Conservation (phyloP, 768 basidiomycete species). For the Chalciporus piperatus region DNA sequence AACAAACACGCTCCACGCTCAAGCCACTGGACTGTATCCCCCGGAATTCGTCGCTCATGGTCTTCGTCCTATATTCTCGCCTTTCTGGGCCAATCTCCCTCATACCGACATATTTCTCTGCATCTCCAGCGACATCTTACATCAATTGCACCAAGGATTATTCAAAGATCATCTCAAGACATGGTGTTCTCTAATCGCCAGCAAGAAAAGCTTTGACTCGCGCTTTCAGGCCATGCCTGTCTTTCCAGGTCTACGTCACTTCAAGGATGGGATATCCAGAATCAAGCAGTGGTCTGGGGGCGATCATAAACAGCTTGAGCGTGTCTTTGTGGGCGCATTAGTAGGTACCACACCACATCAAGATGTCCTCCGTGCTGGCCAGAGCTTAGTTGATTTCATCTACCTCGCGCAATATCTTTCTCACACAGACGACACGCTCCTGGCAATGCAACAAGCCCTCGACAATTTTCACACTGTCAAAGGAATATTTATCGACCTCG, state of each 20-base stretch:
- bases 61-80: conserved; percentile 10
- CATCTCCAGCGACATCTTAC: conserved; percentile 40
- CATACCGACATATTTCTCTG: conserved; percentile 26
- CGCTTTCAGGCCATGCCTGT: conserved; percentile 9
- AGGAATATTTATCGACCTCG: conserved; percentile 28
- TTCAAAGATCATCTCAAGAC: conserved; percentile 42
- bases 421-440: conserved; percentile 30
- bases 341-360: background rate
- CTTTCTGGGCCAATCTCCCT: conserved; percentile 8
- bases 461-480: conserved; percentile 28
- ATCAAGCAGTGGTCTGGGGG: conserved; percentile 31
- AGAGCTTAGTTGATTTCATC: conserved; percentile 36
- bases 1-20: no score
- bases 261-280: conserved; percentile 32
- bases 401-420: conserved; percentile 34
- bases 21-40: no score
- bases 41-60: background rate
- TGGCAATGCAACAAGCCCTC: conserved; percentile 21
- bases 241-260: conserved; percentile 16
- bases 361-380: background rate
- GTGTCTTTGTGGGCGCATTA: conserved; percentile 27
- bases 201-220: conserved; percentile 11
- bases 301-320: conserved; percentile 33
- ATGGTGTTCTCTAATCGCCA: conserved; percentile 29
- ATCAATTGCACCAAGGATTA: conserved; percentile 47